phyloP scores from a whole-genome alignment of 345 rosid genomes.

The Euphorbia tirucalli region DNA sequence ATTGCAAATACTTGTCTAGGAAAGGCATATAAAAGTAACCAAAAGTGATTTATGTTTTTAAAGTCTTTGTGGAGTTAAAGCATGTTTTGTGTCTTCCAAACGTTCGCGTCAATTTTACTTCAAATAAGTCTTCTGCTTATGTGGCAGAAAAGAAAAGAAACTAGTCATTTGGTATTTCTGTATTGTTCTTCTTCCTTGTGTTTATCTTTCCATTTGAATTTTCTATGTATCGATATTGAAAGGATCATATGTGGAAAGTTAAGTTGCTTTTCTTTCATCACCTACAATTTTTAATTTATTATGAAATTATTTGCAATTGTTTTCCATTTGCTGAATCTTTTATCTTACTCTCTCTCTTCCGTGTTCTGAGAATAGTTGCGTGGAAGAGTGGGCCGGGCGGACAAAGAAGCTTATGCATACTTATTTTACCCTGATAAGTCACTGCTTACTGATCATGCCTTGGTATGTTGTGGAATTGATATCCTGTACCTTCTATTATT shows the following conservation, averaged over 20 bases:
- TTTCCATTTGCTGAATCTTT: not conserved
- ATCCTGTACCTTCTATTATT: constrained; percentile 7
- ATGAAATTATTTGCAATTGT: constrained; percentile 3
- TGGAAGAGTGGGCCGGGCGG: constrained; percentile 98
- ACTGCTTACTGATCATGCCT: constrained; percentile 67
- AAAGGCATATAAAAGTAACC: not conserved
- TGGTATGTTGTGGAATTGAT: constrained; percentile 43
- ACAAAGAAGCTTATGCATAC: constrained; percentile 92
- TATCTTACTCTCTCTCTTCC: constrained; percentile 7
- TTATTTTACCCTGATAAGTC: constrained; percentile 91
- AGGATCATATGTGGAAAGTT: constrained; percentile 5
- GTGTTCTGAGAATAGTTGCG: constrained; percentile 59
- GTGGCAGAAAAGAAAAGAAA: not conserved
- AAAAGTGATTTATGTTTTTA: not conserved
- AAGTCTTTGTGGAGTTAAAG: not conserved
- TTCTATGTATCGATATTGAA: not conserved
- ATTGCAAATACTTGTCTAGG: not conserved
- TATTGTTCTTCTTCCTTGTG: not conserved
- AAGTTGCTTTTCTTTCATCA: constrained; percentile 14
- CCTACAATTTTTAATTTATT: not conserved
- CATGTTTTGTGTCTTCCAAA: not conserved
- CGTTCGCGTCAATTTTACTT: not conserved
- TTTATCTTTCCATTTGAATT: not conserved
- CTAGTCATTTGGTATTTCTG: not conserved
- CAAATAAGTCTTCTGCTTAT: not conserved